Evolutionary conservation across 2,329 filamentous ascomycete genomes (phyloP).

Genomic region (Penicillium psychrosexuale): DNA sequence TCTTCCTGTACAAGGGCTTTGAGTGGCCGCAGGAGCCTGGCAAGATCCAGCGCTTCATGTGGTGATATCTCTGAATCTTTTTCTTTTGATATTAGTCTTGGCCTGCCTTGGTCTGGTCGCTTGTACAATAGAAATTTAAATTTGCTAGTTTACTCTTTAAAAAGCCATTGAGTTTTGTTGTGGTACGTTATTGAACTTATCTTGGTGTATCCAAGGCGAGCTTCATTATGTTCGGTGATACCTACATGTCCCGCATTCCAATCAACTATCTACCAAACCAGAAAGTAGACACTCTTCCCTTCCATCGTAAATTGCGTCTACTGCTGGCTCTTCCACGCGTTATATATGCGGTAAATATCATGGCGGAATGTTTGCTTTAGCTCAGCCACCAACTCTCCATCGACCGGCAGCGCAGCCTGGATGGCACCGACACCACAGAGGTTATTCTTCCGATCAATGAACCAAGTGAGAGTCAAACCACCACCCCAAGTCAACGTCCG

Average conservation of each 20-base stretch:
- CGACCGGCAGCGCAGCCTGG: constrained; percentile 40
- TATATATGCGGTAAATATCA: constrained; percentile 43
- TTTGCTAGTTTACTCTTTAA: not conserved
- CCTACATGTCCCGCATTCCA: not conserved
- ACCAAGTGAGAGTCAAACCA: constrained; percentile 48
- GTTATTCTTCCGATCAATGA: constrained; percentile 49
- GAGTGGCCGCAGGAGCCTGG: constrained; percentile 58
- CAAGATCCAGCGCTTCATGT: constrained; percentile 59
- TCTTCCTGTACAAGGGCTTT: constrained; percentile 57
- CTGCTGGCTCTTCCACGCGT: constrained; percentile 26
- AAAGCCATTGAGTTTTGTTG: not conserved
- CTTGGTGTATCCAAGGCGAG: not conserved
- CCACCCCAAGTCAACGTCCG: constrained; percentile 49
- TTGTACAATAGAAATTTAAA: not conserved
- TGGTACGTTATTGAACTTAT: no score
- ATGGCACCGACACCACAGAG: constrained; percentile 45
- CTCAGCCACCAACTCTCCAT: constrained; percentile 20
- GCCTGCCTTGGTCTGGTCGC: not conserved
- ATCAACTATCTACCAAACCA: not conserved
- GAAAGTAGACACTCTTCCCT: no score
- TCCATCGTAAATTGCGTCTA: not conserved
- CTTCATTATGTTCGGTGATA: not conserved
- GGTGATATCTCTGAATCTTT: constrained; percentile 36
- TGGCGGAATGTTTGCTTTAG: constrained; percentile 46
- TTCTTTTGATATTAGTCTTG: not conserved